A percentile compares a stretch with the other conserved stretches of the same genome.
Evolutionary conservation across 176 grass and related monocot genomes (phyloP).

Genomic region (Stipa capillata): DNA sequence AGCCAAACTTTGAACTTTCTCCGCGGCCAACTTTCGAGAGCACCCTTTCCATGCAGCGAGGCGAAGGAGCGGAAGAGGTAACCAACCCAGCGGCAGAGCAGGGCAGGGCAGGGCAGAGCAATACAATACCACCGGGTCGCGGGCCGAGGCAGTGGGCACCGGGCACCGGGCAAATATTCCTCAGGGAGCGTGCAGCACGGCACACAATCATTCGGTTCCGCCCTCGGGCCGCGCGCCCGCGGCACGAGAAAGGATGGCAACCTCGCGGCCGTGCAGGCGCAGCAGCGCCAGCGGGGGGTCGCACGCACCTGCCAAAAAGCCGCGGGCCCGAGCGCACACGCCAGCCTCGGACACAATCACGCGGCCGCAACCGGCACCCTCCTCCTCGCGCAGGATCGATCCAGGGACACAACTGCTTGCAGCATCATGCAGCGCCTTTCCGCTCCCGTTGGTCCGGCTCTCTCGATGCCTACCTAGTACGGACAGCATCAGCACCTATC

Average conservation of each 20-base stretch:
- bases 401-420: too few species aligned
- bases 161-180: too few species aligned
- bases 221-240: slow-evolving; percentile 6
- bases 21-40: background rate
- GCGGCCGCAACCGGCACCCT: background rate
- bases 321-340: background rate
- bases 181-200: background rate
- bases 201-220: slow-evolving; percentile 47
- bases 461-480: background rate
- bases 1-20: background rate
- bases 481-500: background rate
- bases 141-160: too few species aligned
- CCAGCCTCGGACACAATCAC: slow-evolving; percentile 12
- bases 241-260: background rate
- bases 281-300: background rate
- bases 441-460: background rate
- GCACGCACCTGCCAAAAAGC: slow-evolving; percentile 21
- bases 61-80: background rate
- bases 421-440: too few species aligned
- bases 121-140: background rate
- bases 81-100: background rate
- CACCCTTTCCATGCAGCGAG: background rate
- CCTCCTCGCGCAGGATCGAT: background rate
- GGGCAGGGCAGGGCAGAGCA: too few species aligned
- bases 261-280: too few species aligned